Conservation (phyloP, 2,329 filamentous ascomycete genomes). For the Bipolaris bicolor region DNA sequence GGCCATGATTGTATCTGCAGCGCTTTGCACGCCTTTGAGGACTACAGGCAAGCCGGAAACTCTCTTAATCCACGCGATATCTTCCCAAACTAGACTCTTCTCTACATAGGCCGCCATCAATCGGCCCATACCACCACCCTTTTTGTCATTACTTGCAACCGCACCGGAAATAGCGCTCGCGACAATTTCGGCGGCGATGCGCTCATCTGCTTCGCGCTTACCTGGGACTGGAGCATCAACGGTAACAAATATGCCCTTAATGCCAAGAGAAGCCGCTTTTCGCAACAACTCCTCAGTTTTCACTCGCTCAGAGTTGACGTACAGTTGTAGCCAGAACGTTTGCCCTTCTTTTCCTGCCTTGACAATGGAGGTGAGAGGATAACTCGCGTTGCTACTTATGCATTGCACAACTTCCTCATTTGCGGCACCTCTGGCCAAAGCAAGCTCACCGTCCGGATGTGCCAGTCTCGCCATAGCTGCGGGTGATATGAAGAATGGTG, state of each 20-base stretch:
- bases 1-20: slow-evolving; percentile 56
- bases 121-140: slow-evolving; percentile 63
- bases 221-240: slow-evolving; percentile 35
- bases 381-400: slow-evolving; percentile 29
- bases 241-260: slow-evolving; percentile 30
- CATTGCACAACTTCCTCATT: slow-evolving; percentile 38
- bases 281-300: slow-evolving; percentile 19
- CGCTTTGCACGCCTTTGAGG: slow-evolving; percentile 64
- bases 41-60: slow-evolving; percentile 70
- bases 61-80: slow-evolving; percentile 63
- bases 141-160: slow-evolving; percentile 58
- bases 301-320: slow-evolving; percentile 30
- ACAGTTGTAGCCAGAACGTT: slow-evolving; percentile 38
- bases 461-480: slow-evolving; percentile 38
- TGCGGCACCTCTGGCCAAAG: slow-evolving; percentile 36
- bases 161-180: slow-evolving; percentile 56
- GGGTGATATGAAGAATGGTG: slow-evolving; percentile 42
- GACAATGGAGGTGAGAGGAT: neutral
- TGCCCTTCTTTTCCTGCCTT: neutral
- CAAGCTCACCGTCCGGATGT: slow-evolving; percentile 39
- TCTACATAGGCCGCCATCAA: slow-evolving; percentile 62
- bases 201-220: slow-evolving; percentile 35
- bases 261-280: slow-evolving; percentile 24
- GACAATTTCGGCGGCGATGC: slow-evolving; percentile 37
- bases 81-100: slow-evolving; percentile 64